Evolutionary conservation across 495 filamentous ascomycete genomes (phyloP).

Genomic region (Podospora australis): DNA sequence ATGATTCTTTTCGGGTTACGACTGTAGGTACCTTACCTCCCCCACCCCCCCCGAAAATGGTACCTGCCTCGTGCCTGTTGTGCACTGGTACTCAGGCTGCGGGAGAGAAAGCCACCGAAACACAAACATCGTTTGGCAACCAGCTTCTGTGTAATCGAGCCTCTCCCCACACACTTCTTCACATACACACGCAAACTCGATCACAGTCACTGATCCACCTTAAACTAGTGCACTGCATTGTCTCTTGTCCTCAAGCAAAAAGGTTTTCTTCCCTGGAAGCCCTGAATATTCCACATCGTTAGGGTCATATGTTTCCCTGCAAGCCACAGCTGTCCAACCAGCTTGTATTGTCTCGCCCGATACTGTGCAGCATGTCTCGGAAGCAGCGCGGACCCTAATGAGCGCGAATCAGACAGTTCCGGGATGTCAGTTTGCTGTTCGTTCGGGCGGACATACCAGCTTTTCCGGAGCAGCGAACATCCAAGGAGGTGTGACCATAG

Average conservation of each 20-base stretch:
- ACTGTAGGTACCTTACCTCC: too few relatives aligned
- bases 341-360: neutral
- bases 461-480: neutral
- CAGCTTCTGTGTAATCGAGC: neutral
- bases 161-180: neutral
- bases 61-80: too few relatives aligned
- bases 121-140: neutral
- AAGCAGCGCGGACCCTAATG: neutral
- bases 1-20: too few relatives aligned
- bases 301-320: neutral
- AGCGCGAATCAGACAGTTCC: neutral
- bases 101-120: too few relatives aligned
- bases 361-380: neutral
- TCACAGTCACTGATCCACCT: neutral
- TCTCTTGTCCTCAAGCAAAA: neutral
- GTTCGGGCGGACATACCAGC: neutral
- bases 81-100: too few relatives aligned
- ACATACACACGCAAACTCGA: neutral
- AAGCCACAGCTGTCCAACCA: neutral
- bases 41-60: too few relatives aligned
- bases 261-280: neutral
- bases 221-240: neutral
- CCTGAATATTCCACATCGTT: neutral
- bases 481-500: neutral
- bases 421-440: neutral